Evolutionary conservation across 495 filamentous ascomycete genomes (phyloP).

Genomic region (Bathelium albidoporum): DNA sequence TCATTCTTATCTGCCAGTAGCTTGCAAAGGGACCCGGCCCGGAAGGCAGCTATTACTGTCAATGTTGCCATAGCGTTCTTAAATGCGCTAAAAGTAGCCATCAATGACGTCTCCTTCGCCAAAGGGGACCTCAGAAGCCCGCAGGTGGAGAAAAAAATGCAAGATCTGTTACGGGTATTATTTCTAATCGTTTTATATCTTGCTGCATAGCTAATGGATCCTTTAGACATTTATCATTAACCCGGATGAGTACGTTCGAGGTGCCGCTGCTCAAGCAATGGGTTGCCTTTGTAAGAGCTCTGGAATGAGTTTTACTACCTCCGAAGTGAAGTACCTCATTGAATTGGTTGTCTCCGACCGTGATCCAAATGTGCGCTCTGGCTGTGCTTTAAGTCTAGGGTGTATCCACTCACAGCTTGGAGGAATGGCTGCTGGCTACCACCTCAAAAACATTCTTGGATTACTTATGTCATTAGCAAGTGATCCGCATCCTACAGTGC

Average conservation of each 20-base stretch:
- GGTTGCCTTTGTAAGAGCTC: conserved; percentile 81
- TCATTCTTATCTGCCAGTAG: conserved; percentile 69
- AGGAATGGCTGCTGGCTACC: conserved; percentile 96
- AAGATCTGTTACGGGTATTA: conserved; percentile 62
- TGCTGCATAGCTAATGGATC: conserved; percentile 5
- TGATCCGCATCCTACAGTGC: conserved; percentile 91
- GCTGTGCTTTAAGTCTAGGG: conserved; percentile 86
- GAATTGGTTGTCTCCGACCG: conserved; percentile 88
- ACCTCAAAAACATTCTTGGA: conserved; percentile 89
- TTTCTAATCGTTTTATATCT: background rate
- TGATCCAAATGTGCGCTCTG: conserved; percentile 85
- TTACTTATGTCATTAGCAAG: conserved; percentile 92
- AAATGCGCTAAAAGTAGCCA: conserved; percentile 69
- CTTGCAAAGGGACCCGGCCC: conserved; percentile 75
- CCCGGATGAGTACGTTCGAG: conserved; percentile 73
- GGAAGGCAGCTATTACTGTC: conserved; percentile 80
- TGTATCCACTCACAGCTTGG: conserved; percentile 91
- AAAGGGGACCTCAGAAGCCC: conserved; percentile 62
- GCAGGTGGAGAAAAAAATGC: conserved; percentile 76
- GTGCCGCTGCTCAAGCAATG: conserved; percentile 76
- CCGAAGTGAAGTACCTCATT: conserved; percentile 82
- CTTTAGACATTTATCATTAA: conserved; percentile 61
- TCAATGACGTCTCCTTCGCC: conserved; percentile 62
- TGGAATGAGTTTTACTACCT: conserved; percentile 78
- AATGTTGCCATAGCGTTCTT: conserved; percentile 80